A percentile compares a stretch with the other conserved stretches of the same genome.
phyloP scores from a whole-genome alignment of 2,329 filamentous ascomycete genomes.

The Pezicula carpinea region DNA sequence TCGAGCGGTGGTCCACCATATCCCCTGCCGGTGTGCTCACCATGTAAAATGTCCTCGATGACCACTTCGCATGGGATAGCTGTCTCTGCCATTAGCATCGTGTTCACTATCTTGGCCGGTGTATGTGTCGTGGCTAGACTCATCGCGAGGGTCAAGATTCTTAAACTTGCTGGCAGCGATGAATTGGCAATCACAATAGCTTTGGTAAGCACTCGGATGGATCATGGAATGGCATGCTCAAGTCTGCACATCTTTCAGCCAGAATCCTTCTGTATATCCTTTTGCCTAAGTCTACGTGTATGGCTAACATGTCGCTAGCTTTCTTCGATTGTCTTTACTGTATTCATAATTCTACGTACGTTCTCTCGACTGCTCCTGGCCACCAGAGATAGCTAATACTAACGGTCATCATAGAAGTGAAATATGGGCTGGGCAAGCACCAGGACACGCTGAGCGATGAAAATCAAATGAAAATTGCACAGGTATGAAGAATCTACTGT shows the following conservation, averaged over 20 bases:
- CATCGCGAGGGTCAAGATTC: slow-evolving; percentile 10
- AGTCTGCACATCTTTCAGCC: too few species aligned
- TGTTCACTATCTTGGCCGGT: slow-evolving; percentile 6
- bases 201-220: slow-evolving; percentile 9
- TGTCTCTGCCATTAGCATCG: background rate
- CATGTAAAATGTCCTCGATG: background rate
- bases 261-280: background rate
- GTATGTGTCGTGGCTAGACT: slow-evolving; percentile 9
- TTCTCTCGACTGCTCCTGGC: too few species aligned
- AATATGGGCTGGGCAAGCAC: slow-evolving; percentile 22
- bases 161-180: slow-evolving; percentile 12
- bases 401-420: slow-evolving; percentile 16
- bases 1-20: too few species aligned
- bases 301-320: slow-evolving; percentile 1
- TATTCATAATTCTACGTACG: slow-evolving; percentile 3
- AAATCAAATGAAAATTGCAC: slow-evolving; percentile 17
- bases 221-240: background rate
- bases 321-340: slow-evolving; percentile 3
- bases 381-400: background rate
- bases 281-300: background rate
- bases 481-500: slow-evolving; percentile 15
- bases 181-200: slow-evolving; percentile 13
- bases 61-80: background rate
- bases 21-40: too few species aligned
- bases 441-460: slow-evolving; percentile 12